Conservation (phyloP, 306 rosid species). For the Geum urbanum region DNA sequence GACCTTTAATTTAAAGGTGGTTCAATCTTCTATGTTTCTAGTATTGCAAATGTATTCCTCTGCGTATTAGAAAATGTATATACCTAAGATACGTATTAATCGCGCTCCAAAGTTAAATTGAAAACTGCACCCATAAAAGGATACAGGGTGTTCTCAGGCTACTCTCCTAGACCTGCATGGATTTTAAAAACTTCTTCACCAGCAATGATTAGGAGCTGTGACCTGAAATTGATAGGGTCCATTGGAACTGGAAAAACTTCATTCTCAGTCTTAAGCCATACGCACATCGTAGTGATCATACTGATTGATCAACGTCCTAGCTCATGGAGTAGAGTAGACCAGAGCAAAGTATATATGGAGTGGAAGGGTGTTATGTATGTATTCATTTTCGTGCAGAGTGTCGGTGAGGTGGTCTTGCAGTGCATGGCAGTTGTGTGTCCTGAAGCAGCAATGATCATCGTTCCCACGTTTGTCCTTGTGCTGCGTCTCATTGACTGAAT, state of each 20-base stretch:
- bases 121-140: conserved; percentile 4
- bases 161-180: conserved; percentile 15
- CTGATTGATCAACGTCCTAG: conserved; percentile 28
- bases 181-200: conserved; percentile 35
- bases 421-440: not conserved
- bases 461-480: conserved; percentile 4
- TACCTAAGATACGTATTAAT: no score
- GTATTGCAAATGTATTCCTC: no score
- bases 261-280: conserved; percentile 25
- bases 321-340: not conserved
- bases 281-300: not conserved
- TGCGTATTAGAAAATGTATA: no score
- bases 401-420: not conserved
- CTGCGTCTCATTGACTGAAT: not conserved
- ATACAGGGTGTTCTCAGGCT: not conserved
- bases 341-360: no score
- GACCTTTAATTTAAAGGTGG: no score
- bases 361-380: no score
- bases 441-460: not conserved
- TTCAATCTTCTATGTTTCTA: no score
- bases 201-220: conserved; percentile 54
- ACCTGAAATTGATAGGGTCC: conserved; percentile 36
- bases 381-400: conserved; percentile 46
- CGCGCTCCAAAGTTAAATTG: no score
- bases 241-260: conserved; percentile 17